A percentile compares a stretch with the other conserved stretches of the same genome.
phyloP scores from a whole-genome alignment of 2,329 filamentous ascomycete species.

The Macroventuria anomochaeta region DNA sequence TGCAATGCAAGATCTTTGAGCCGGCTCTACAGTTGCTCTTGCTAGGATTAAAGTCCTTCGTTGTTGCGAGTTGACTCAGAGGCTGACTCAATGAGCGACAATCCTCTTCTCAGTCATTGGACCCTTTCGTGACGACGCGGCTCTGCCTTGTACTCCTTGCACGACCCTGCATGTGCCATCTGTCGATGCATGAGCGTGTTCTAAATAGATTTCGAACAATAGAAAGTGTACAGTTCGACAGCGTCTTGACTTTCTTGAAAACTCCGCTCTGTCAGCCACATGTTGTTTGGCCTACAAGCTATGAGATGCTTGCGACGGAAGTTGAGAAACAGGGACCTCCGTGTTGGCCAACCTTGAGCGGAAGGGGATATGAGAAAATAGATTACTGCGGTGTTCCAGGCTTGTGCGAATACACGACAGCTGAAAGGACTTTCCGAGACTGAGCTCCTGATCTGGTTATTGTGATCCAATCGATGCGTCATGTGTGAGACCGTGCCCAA shows the following conservation, averaged over 20 bases:
- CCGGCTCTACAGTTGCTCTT: too few species aligned
- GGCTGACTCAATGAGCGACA: too few species aligned
- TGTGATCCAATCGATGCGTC: constrained; percentile 18
- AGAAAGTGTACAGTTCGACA: neutral
- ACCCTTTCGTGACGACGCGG: neutral
- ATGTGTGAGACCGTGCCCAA: constrained; percentile 18
- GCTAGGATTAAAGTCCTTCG: too few species aligned
- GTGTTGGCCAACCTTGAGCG: neutral
- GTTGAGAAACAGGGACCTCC: too few species aligned
- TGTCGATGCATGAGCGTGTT: neutral
- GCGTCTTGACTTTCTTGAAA: neutral
- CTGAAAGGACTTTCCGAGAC: constrained; percentile 2
- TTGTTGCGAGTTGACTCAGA: neutral
- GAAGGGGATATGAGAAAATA: neutral
- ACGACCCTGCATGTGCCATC: constrained; percentile 9
- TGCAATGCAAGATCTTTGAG: neutral
- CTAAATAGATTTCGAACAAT: neutral
- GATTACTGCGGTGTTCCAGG: constrained; percentile 6
- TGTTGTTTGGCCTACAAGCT: neutral
- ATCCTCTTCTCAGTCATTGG: neutral
- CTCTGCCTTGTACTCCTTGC: constrained; percentile 9
- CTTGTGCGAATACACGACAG: constrained; percentile 2
- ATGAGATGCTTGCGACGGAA: neutral
- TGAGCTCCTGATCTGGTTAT: constrained; percentile 1
- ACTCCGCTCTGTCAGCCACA: neutral